phyloP scores from a whole-genome alignment of 169 alveolate genomes.

The Cryptosporidium ryanae region DNA sequence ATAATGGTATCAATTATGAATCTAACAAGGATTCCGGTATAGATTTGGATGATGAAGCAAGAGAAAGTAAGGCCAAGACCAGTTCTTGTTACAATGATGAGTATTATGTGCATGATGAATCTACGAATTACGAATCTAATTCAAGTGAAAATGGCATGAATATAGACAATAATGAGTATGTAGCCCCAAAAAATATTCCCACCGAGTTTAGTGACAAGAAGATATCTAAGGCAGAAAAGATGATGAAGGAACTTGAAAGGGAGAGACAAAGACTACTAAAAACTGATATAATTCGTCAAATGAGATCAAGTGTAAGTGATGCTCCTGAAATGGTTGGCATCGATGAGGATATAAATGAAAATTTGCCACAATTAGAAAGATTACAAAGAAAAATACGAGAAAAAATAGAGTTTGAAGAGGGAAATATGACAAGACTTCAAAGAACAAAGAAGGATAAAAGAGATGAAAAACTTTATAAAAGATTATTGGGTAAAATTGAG shows the following conservation, averaged over 20 bases:
- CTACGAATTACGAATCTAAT: slow-evolving; percentile 34
- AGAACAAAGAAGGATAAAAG: slow-evolving; percentile 67
- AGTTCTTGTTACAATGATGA: no score
- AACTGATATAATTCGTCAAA: slow-evolving; percentile 72
- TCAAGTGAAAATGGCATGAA: slow-evolving; percentile 64
- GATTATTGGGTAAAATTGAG: slow-evolving; percentile 34
- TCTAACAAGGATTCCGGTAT: slow-evolving; percentile 73
- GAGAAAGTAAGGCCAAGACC: slow-evolving; percentile 57
- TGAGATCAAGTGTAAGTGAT: slow-evolving; percentile 59
- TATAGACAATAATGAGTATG: slow-evolving; percentile 61
- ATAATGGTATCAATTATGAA: slow-evolving; percentile 1
- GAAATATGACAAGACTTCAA: slow-evolving; percentile 59
- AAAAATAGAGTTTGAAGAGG: slow-evolving; percentile 46
- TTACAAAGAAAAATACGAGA: slow-evolving; percentile 46
- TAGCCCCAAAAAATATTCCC: slow-evolving; percentile 78
- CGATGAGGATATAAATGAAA: slow-evolving; percentile 24
- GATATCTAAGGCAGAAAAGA: slow-evolving; percentile 76
- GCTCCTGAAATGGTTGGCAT: slow-evolving; percentile 59
- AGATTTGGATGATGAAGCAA: slow-evolving; percentile 76
- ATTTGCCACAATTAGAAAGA: slow-evolving; percentile 65
- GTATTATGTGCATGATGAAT: slow-evolving; percentile 67
- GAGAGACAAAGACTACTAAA: slow-evolving; percentile 46
- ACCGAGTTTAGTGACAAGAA: slow-evolving; percentile 78
- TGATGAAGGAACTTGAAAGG: slow-evolving; percentile 71
- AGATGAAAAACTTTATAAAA: slow-evolving; percentile 62